Evolutionary conservation across 495 filamentous ascomycete genomes (phyloP).

Genomic region (Margaritispora aquatica): DNA sequence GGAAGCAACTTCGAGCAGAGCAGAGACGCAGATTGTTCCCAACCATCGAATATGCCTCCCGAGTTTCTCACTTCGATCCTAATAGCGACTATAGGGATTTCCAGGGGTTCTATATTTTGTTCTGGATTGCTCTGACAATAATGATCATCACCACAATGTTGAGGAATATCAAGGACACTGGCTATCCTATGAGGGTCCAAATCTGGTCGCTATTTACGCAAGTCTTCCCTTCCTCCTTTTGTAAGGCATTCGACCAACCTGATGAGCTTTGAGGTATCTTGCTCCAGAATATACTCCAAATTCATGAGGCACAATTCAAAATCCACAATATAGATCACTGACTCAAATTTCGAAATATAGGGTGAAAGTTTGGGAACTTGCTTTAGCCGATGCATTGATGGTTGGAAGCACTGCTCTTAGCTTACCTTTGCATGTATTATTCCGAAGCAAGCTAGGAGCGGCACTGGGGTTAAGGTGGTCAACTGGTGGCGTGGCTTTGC

Average conservation of each 20-base stretch:
- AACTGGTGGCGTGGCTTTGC: conserved; percentile 67
- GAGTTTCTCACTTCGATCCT: conserved; percentile 94
- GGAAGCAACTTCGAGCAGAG: conserved; percentile 79
- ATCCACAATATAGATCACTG: no score
- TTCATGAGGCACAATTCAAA: no score
- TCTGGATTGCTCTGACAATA: conserved; percentile 94
- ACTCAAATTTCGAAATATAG: no score
- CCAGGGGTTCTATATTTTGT: conserved; percentile 92
- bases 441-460: conserved; percentile 42
- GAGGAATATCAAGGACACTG: conserved; percentile 91
- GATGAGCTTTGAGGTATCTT: no score
- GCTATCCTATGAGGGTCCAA: conserved; percentile 70
- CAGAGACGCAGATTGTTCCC: conserved; percentile 83
- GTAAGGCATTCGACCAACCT: no score
- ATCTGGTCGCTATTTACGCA: conserved; percentile 88
- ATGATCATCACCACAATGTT: conserved; percentile 92
- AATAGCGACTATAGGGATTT: conserved; percentile 89
- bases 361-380: conserved; percentile 81
- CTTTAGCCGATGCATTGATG: conserved; percentile 78
- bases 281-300: no score
- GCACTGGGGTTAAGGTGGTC: conserved; percentile 62
- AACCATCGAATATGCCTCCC: conserved; percentile 87
- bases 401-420: conserved; percentile 63
- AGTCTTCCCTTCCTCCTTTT: no score
- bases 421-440: conserved; percentile 69